Evolutionary conservation across 805 yeast genomes (phyloP), one percentile per base, ranked within the genome.

Genomic region (Metschnikowia peoriensis): DNA sequence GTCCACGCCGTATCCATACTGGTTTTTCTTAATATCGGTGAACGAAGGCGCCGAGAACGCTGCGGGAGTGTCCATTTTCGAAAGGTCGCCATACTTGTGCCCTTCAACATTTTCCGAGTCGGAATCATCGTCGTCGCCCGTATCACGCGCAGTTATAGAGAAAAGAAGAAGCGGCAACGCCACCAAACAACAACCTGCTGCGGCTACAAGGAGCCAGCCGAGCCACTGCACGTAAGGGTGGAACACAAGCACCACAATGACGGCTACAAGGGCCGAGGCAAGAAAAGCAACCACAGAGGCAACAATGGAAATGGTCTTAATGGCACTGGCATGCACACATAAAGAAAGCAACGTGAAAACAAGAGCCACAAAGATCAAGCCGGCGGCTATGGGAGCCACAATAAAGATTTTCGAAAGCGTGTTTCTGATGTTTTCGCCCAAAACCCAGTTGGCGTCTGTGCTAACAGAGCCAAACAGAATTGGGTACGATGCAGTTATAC

Each of bases 151-250:
- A 32, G 61, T 60, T 41, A 67, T 62, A 5, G 65, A 61, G 15
- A 72, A 52, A 46, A 80, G 73, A 32, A 80, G 69, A 41, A 82
- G 65, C 6, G 87, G 80, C 1, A 85, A 54, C 1, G 83, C 68
- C 1, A 83, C 49, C 52, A 88, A 69, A 50, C 77, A 76, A 49
- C 84, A 67, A 0, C 76, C 85, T 11, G 88, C 86, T 4, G 89
- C 79, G 1, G 86, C 90, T 29, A 87, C 77, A 61, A 85, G 72
- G 35, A 85, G 64, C 92, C 93, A 88, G 8, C 85, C 76, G n/a
- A 84, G 76, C 92, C 92, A 88, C 7, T 76, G 68, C 15, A 85
- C 75, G 55, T 84, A 72, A 8, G 94, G 94, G 59, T 75, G 79
- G 65, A 85, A 88, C 14, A 82, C 69, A 46, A 88, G 61, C 38